phyloP scores from a whole-genome alignment of 352 stramenopile species.

The Pilasporangium apinafurcum region DNA sequence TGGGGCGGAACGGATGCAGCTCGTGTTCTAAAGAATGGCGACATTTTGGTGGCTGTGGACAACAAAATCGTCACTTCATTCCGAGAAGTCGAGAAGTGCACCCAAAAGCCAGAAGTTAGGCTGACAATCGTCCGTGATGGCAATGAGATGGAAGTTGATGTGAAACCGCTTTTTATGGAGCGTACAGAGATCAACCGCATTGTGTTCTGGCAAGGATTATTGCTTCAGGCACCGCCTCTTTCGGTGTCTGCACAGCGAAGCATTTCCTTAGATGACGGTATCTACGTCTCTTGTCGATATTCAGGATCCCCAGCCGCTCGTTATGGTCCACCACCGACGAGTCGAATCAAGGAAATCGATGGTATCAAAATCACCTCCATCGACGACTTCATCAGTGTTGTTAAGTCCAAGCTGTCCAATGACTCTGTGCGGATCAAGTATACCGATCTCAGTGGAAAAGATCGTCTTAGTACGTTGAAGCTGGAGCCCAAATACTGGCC shows the following conservation, averaged over 20 bases:
- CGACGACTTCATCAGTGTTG: slow-evolving; percentile 84
- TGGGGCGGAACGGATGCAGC: slow-evolving; percentile 72
- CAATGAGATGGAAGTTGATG: slow-evolving; percentile 49
- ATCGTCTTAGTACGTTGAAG: slow-evolving; percentile 84
- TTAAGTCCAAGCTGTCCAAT: slow-evolving; percentile 47
- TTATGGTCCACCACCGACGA: slow-evolving; percentile 83
- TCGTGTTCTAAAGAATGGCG: slow-evolving; percentile 69
- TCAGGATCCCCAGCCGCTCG: slow-evolving; percentile 84
- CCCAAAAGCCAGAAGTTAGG: slow-evolving; percentile 70
- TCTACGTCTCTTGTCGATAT: slow-evolving; percentile 86
- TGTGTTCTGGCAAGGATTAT: slow-evolving; percentile 88
- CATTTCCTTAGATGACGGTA: slow-evolving; percentile 76
- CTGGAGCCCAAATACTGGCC: slow-evolving; percentile 89
- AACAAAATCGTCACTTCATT: slow-evolving; percentile 83
- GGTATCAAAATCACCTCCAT: slow-evolving; percentile 82
- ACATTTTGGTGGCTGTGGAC: slow-evolving; percentile 84
- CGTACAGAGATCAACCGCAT: slow-evolving; percentile 88
- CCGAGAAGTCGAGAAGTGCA: slow-evolving; percentile 73
- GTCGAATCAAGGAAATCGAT: slow-evolving; percentile 89
- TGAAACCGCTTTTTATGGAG: slow-evolving; percentile 80
- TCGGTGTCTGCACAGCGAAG: slow-evolving; percentile 81
- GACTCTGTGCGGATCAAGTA: slow-evolving; percentile 89
- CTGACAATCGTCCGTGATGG: slow-evolving; percentile 86
- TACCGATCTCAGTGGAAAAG: slow-evolving; percentile 82
- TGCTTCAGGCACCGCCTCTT: slow-evolving; percentile 85